A percentile compares a stretch with the other conserved stretches of the same genome.
Evolutionary conservation across 768 basidiomycete species (phyloP).

Genomic region (Calocera viscosa): DNA sequence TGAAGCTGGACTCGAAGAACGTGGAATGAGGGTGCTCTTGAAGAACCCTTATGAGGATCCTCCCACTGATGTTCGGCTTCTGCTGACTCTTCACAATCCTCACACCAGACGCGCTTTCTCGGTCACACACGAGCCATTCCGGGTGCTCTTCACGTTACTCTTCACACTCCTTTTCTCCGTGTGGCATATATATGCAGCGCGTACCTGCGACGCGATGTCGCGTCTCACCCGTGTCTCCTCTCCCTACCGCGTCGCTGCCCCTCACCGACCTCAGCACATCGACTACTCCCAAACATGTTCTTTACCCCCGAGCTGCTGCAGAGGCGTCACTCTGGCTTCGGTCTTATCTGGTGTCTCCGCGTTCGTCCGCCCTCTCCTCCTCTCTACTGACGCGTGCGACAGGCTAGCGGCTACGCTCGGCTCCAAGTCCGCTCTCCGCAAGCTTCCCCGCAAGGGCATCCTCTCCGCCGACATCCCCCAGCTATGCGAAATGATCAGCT

Average conservation of each 20-base stretch:
- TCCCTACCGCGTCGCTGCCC: background rate
- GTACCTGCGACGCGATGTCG: background rate
- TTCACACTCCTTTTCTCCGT: background rate
- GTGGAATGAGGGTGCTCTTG: background rate
- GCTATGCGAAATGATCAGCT: slow-evolving; percentile 65
- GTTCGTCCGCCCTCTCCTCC: background rate
- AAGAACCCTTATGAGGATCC: background rate
- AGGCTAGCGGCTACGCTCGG: slow-evolving; percentile 90
- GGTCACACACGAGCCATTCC: background rate
- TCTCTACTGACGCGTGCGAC: slow-evolving; percentile 4
- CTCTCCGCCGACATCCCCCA: slow-evolving; percentile 70
- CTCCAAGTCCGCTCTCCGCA: slow-evolving; percentile 74
- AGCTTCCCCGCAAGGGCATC: slow-evolving; percentile 71
- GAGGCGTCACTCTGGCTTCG: slow-evolving; percentile 75
- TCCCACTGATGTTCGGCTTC: background rate
- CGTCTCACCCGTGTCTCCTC: background rate
- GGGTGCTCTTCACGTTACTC: background rate
- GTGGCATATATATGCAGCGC: background rate
- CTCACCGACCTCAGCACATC: background rate
- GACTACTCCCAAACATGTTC: slow-evolving; percentile 45
- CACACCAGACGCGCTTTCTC: background rate
- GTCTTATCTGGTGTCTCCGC: slow-evolving; percentile 56
- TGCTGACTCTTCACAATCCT: background rate
- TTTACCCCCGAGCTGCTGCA: slow-evolving; percentile 72
- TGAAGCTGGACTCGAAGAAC: background rate